Evolutionary conservation across 2,329 filamentous ascomycete genomes (phyloP).

Genomic region (Atkinsonella hypoxylon): DNA sequence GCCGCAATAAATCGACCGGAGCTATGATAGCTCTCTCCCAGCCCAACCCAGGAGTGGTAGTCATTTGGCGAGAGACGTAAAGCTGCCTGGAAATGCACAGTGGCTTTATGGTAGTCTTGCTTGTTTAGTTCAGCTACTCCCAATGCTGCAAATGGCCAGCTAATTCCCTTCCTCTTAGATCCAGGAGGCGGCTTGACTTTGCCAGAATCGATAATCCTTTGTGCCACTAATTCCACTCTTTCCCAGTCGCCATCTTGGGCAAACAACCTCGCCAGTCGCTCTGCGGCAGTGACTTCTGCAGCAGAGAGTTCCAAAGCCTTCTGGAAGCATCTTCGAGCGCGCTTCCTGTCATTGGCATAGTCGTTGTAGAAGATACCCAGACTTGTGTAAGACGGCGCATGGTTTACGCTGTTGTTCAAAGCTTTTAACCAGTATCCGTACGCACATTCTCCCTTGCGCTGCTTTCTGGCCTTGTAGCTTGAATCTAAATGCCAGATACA

Average conservation of each 20-base stretch:
- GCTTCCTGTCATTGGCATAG: slow-evolving; percentile 74
- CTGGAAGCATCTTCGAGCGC: slow-evolving; percentile 86
- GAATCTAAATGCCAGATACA: slow-evolving; percentile 79
- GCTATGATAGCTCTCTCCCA: slow-evolving; percentile 95
- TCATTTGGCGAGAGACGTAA: slow-evolving; percentile 72
- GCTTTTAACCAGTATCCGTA: slow-evolving; percentile 76
- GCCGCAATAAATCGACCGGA: slow-evolving; percentile 92
- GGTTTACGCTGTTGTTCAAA: slow-evolving; percentile 76
- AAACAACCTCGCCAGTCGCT: slow-evolving; percentile 74
- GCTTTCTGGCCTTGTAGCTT: slow-evolving; percentile 62
- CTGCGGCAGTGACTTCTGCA: slow-evolving; percentile 75
- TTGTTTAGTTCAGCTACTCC: slow-evolving; percentile 92
- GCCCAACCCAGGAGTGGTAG: slow-evolving; percentile 90
- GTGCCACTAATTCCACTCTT: slow-evolving; percentile 82
- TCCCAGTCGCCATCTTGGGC: slow-evolving; percentile 93
- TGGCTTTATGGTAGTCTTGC: slow-evolving; percentile 77
- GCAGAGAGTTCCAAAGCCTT: slow-evolving; percentile 90
- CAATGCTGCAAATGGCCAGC: slow-evolving; percentile 90
- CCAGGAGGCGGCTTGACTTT: slow-evolving; percentile 83
- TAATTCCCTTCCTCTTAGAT: slow-evolving; percentile 83
- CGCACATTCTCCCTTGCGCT: slow-evolving; percentile 55
- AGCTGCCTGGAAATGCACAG: slow-evolving; percentile 84
- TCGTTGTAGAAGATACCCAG: slow-evolving; percentile 86
- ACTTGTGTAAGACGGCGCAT: slow-evolving; percentile 82
- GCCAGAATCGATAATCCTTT: slow-evolving; percentile 87